Evolutionary conservation across 768 basidiomycete genomes (phyloP), one percentile per base, ranked within the genome.

Genomic region (Panaeolus papilionaceus): DNA sequence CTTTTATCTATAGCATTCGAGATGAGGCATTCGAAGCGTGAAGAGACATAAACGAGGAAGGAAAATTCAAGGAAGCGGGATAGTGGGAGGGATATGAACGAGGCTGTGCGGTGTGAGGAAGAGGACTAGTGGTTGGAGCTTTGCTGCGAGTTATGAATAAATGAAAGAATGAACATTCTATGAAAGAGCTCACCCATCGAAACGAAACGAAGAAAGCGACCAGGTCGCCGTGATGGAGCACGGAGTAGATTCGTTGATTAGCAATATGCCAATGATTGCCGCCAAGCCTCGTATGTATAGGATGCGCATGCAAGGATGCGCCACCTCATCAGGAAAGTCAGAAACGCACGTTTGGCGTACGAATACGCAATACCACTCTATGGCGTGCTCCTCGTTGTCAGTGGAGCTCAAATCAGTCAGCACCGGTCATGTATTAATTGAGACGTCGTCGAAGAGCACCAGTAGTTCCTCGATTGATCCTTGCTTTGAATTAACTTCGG

Each of bases 381-480:
- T 51, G 6, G 47, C 47, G 47, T 51, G 47, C 47, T 23, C 47
- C 47, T 51, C 20, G 20, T 23, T 23, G 47, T 6, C 10, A 26
- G 28, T 58, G 54, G 54, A 58, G 54, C 16, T 1, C 12, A 28
- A 28, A 28, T 28, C 54, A 23, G 54, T 58, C 26, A 58, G 54
- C 54, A 58, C 33, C 37, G 54, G 33, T 58, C 49, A 51, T 23
- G 18, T 2, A 14, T 51, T 1, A 51, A 51, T 51, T 51, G 9
- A 51, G 10, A 51, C 49, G 20, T 51, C 33, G 28, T 28, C 11
- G 54, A 58, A 18, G 54, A 16, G 54, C 26, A 1, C 18, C 2
- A 33, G 4, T 58, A 58, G 14, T 58, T 58, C 54, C 54, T 58
- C 28, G 54, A 58, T 58, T 58, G 54, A 58, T 58, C 54, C 54